These are phyloP conservation scores for Jimgerdemannia lactiflua DNA, from an alignment of 192 early-diverging fungal species.

Conservation along the genomic window DNA sequence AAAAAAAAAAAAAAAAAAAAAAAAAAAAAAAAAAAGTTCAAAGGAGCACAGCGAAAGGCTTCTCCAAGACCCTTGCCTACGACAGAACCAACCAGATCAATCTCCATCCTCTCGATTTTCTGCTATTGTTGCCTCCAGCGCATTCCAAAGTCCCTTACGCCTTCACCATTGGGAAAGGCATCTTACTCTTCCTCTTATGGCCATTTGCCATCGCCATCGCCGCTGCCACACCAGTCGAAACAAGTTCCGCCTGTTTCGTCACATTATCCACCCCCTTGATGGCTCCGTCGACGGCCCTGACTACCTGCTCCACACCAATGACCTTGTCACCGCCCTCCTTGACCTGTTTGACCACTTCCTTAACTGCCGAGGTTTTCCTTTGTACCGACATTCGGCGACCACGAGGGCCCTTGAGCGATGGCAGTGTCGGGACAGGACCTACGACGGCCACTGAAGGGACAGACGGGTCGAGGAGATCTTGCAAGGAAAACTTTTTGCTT, in stretches of 20 bases:
- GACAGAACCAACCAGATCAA: too few relatives aligned
- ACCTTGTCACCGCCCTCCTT: not conserved
- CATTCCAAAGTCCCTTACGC: not conserved
- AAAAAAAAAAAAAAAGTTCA: too few relatives aligned
- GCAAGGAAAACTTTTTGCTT: not conserved
- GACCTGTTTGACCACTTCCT: not conserved
- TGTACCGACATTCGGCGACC: not conserved
- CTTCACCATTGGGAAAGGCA: not conserved
- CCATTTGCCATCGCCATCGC: too few relatives aligned
- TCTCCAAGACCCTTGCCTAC: too few relatives aligned
- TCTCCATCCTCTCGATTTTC: too few relatives aligned
- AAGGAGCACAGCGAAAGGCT: too few relatives aligned
- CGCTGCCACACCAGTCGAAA: not conserved
- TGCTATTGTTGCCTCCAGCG: too few relatives aligned
- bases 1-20: too few relatives aligned
- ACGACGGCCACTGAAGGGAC: not conserved
- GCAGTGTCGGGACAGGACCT: not conserved
- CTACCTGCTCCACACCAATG: not conserved
- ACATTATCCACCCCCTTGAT: not conserved
- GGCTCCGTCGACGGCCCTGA: not conserved
- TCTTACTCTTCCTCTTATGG: not conserved
- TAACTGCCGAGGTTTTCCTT: not conserved
- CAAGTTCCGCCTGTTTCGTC: not conserved
- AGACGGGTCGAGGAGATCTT: not conserved
- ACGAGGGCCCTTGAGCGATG: not conserved